Evolutionary conservation across 441 rosid genomes (phyloP), one percentile per base, ranked within the genome.

Genomic region (Aquilaria agallochum): DNA sequence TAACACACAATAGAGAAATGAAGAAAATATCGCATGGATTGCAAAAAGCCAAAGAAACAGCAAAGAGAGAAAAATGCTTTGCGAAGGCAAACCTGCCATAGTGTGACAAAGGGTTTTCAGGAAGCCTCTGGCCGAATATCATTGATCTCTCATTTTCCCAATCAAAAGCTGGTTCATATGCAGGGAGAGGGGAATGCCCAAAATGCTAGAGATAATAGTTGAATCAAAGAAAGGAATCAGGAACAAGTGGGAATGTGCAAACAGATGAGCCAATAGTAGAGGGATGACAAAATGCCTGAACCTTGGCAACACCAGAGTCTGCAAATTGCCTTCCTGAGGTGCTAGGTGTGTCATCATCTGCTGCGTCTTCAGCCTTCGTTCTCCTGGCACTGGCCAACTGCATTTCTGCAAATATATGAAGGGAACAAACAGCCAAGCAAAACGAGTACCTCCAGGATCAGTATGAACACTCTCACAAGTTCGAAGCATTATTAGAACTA

Each of bases 151-250:
- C 99, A 75, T 80, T 92, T 71, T 93, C 98, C 99, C 99, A 95
- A 58, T 95, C 98, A 74, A 92, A 95, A 71, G 98, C 97, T 31
- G 99, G 98, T 76, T 95, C 99, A 65, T 95, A 95, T 32, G 99
- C 92, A 77, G 98, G 99, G 47, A 95, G 87, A 20, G 99, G 95
- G 70, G 99, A 90, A 60, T 68, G 84, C 59, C 97, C 97, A 80
- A 92, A 84, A 78, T 90, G 95, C 99, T 95, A 81, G 75, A 72
- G 66, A 52, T 50, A 76, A 66, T 49, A 40, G 58, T 55, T 57
- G 63, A 69, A 52, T 56, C 31, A 33, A 7, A 2, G 64, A 32
- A 49, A 14, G 50, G 40, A 66, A 54, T 20, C 46, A 59, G 31
- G 50, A 55, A 27, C 36, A 20, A n/a, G 40, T 53, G 45, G 31